phyloP scores from a whole-genome alignment of 495 filamentous ascomycete species.

The Tuber aestivum region DNA sequence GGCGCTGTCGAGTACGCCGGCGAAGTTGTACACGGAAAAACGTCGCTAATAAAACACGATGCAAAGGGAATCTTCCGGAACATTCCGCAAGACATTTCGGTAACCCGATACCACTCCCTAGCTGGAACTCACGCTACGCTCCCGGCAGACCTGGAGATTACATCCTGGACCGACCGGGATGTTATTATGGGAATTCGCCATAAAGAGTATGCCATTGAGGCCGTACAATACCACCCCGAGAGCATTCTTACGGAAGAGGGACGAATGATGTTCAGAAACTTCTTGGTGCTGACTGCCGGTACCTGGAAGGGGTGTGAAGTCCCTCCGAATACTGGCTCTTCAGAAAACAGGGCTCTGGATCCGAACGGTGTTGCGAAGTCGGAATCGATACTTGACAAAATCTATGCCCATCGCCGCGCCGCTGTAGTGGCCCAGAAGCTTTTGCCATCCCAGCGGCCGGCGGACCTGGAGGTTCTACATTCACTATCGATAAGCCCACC shows the following conservation, averaged over 20 bases:
- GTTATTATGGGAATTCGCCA: constrained; percentile 97
- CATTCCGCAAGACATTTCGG: constrained; percentile 67
- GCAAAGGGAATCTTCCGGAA: constrained; percentile 76
- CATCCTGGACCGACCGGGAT: constrained; percentile 76
- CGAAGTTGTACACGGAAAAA: constrained; percentile 96
- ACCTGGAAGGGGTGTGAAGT: constrained; percentile 78
- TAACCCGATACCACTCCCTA: constrained; percentile 94
- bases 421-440: constrained; percentile 77
- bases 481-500: constrained; percentile 77
- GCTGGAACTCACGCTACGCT: constrained; percentile 87
- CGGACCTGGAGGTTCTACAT: constrained; percentile 82
- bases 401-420: constrained; percentile 76
- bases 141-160: constrained; percentile 78
- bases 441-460: constrained; percentile 74
- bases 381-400: constrained; percentile 69
- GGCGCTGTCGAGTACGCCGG: constrained; percentile 88
- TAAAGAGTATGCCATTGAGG: constrained; percentile 81
- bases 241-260: constrained; percentile 91
- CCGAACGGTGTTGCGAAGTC: constrained; percentile 35
- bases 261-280: constrained; percentile 83
- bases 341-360: constrained; percentile 24
- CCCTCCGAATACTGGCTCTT: constrained; percentile 46
- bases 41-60: constrained; percentile 82
- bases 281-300: constrained; percentile 75
- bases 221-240: constrained; percentile 96